Base-by-base conservation (phyloP, 352 stramenopile species). In the Pythium graminicola region DNA sequence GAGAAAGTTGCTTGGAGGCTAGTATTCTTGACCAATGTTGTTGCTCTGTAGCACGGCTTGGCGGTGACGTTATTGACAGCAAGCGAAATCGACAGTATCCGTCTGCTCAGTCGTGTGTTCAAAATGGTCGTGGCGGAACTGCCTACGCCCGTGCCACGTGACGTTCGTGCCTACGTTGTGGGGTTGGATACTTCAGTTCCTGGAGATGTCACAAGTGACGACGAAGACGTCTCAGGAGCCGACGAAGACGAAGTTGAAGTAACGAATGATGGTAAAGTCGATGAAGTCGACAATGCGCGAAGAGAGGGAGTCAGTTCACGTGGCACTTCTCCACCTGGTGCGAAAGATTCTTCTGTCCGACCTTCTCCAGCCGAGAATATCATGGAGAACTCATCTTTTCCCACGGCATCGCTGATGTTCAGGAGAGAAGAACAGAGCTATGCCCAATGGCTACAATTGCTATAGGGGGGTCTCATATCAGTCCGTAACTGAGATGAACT, bases 61-160 rank as follows among this genome's bases (percentile, higher is more conserved):
- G 80, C 77, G 49, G 76, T 89, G 54, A 89, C 80, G 32, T 54
- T 91, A 11, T 59, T 91, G 1, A 64, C 60, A 1, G 51, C 43
- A 4, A 57, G 58, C 33, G 74, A 89, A 43, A 67, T 91, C 6
- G 51, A 70, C 33, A 72, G 67, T 7, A 69, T 91, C 46, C 53
- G 74, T 14, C 57, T 85, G 22, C 66, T 91, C 40, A 70, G 65
- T 33, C 72, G 65, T 7, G 72, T 89, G 19, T 89, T 91, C 36
- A 80, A 77, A 44, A 91, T 89, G 80, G 19, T 53, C 4, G 74
- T 91, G 24, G 60, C 59, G 16, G 66, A 76, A 51, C 60, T 87
- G 27, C 70, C 72, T 20, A 55, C 41, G 33, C 72, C 73, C 22
- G 62, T 74, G 35, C 72, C 76, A 6, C 40, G 47, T n/a, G 72